phyloP scores from a whole-genome alignment of 148 eudicot genomes.

The Fallopia convolvulus region DNA sequence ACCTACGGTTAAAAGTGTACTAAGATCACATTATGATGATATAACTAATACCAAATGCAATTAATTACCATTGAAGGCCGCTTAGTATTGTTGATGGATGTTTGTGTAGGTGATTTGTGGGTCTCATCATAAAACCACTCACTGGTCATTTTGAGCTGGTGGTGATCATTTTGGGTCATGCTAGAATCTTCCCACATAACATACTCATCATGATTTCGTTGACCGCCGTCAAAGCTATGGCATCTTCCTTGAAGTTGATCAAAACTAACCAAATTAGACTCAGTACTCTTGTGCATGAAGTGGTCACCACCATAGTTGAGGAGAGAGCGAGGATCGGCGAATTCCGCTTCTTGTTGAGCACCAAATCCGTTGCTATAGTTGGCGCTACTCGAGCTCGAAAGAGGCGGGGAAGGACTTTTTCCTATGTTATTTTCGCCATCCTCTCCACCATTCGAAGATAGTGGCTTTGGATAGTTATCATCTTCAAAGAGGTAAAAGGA shows the following conservation, averaged over 20 bases:
- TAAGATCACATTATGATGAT: too few relatives aligned
- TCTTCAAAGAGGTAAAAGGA: constrained; percentile 7
- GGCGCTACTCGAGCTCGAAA: constrained; percentile 61
- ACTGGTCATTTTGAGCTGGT: constrained; percentile 21
- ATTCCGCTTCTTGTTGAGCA: background rate
- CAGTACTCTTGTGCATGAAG: constrained; percentile 24
- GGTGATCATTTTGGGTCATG: constrained; percentile 14
- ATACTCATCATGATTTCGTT: constrained; percentile 14
- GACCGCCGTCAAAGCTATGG: constrained; percentile 5
- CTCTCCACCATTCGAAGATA: background rate
- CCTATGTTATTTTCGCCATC: background rate
- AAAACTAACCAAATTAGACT: constrained; percentile 47
- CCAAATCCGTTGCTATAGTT: constrained; percentile 40
- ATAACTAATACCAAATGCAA: background rate
- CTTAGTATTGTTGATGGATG: constrained; percentile 51
- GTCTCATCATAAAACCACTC: constrained; percentile 40
- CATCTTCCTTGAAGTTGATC: constrained; percentile 20
- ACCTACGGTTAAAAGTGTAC: too few relatives aligned
- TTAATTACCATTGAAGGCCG: constrained; percentile 58
- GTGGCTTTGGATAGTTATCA: constrained; percentile 2
- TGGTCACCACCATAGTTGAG: background rate
- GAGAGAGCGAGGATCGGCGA: background rate
- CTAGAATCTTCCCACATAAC: constrained; percentile 36
- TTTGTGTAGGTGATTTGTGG: constrained; percentile 23
- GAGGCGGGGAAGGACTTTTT: constrained; percentile 40